Evolutionary conservation across 2,329 filamentous ascomycete species (phyloP).

Genomic region (Sporothrix sp.): DNA sequence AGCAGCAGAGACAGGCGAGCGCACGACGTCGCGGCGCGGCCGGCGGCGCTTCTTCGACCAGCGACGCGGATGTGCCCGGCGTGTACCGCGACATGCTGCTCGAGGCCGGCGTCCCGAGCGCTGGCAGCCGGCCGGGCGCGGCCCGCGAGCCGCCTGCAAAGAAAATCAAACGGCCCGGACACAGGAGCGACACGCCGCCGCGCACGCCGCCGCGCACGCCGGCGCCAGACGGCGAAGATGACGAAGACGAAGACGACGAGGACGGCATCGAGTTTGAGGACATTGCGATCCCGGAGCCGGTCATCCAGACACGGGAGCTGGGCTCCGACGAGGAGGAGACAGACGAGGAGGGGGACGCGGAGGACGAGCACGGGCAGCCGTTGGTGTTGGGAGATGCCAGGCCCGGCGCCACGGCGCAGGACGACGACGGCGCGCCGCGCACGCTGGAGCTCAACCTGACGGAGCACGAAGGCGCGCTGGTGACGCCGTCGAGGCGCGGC

Average conservation of each 20-base stretch:
- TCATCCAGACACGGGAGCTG: conserved; percentile 18
- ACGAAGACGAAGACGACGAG: conserved; percentile 15
- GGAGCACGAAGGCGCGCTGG: conserved; percentile 30
- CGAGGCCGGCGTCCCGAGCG: conserved; percentile 14
- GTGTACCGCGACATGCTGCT: conserved; percentile 18
- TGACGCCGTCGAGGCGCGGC: conserved; percentile 21
- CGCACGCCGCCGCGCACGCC: neutral
- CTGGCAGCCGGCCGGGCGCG: neutral
- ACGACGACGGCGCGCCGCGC: conserved; percentile 6
- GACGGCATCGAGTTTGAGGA: conserved; percentile 19
- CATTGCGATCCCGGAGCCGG: conserved; percentile 17
- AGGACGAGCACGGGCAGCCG: conserved; percentile 13
- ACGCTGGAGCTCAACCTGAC: conserved; percentile 45
- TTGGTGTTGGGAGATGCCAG: conserved; percentile 12
- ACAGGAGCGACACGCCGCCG: conserved; percentile 3
- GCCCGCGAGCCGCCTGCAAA: conserved; percentile 16
- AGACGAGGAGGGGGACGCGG: conserved; percentile 14
- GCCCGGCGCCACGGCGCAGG: neutral
- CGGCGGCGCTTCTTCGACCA: neutral
- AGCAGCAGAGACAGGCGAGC: conserved; percentile 3
- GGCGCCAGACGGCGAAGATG: neutral
- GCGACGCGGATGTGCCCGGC: conserved; percentile 1
- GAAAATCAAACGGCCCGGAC: conserved; percentile 18
- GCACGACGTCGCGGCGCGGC: neutral
- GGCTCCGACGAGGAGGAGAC: conserved; percentile 17